phyloP scores from a whole-genome alignment of 176 grass and related monocot species.

The Lolium rigidum region DNA sequence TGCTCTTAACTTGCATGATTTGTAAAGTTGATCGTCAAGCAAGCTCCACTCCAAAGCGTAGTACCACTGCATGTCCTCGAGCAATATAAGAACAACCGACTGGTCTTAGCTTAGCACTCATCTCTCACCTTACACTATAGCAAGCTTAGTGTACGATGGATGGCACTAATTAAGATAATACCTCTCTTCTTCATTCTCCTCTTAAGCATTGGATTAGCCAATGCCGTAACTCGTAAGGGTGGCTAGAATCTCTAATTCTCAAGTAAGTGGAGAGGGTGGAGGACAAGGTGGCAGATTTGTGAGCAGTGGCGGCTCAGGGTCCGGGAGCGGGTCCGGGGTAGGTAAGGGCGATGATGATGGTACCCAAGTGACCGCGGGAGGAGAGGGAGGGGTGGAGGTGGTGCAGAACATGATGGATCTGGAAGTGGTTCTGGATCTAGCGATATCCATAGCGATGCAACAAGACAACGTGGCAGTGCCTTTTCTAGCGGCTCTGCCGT shows the following conservation, averaged over 20 bases:
- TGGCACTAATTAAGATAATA: slow-evolving; percentile 8
- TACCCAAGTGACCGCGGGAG: neutral
- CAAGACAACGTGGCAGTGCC: neutral
- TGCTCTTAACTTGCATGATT: too few relatives aligned
- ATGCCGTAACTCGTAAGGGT: neutral
- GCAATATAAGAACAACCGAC: neutral
- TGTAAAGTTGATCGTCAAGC: neutral
- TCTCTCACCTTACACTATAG: neutral
- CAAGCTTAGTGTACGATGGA: neutral
- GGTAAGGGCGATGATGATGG: neutral
- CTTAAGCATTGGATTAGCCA: slow-evolving; percentile 37
- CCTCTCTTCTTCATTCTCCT: neutral
- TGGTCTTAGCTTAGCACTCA: neutral
- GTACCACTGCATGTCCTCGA: neutral
- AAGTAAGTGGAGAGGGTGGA: neutral
- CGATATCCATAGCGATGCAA: neutral
- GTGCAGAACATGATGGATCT: neutral
- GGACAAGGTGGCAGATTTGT: neutral
- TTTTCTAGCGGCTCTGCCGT: neutral
- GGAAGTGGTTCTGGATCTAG: neutral
- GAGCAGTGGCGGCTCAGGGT: neutral
- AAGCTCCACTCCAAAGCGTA: neutral
- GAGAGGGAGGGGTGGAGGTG: neutral
- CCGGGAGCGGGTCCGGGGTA: neutral
- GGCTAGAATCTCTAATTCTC: neutral